Evolutionary conservation across 2,329 filamentous ascomycete genomes (phyloP), one percentile per base, ranked within the genome.

Genomic region (Lecanoromycetidae sp.): DNA sequence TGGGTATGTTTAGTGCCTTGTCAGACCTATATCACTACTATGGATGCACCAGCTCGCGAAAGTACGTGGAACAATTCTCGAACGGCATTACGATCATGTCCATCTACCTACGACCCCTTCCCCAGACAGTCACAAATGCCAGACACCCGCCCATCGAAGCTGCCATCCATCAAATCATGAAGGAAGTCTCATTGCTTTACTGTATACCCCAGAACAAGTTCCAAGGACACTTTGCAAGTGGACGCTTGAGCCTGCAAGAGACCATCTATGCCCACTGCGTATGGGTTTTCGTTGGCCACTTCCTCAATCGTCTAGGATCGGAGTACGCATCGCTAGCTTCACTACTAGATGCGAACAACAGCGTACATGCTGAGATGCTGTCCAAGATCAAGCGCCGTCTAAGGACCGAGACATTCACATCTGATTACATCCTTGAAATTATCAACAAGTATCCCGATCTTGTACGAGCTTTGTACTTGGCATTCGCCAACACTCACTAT

Each of bases 1-100:
- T 87, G 57, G 91, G 91, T 54, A 72, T 98, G 59, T 98, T 98
- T 75, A 94, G 88, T 57, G 87, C 91, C 23, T 70, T 98, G 57
- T 94, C 86, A 55, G 88, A 96, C 64, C 73, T 98, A 30, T 98
- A 98, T 71, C 91, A 98, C 70, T 96, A 95, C 76, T 98, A 98
- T 61, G 90, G 91, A 35, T 77, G 96, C 52, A 98, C 91, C 2
- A 94, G 86, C 60, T 91, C 91, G 23, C 78, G 91, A 57, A 98
- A 98, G 71, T 98, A 98, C 61, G 84, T 98, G 39, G 86, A 98
- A 69, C 91, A 96, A 68, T 98, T 98, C 73, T 91, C 88, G 60
- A 98, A 98, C 65, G 91, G 91, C 52, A 93, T 95, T 63, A 94
- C 87, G 12, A 84, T 96, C 65, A 94, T 96, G 75, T 95, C 87